Percentiles rank a stretch among this genome's conserved stretches.
Evolutionary conservation across 768 basidiomycete genomes (phyloP).

Genomic region (Rhizopogon vulgaris): DNA sequence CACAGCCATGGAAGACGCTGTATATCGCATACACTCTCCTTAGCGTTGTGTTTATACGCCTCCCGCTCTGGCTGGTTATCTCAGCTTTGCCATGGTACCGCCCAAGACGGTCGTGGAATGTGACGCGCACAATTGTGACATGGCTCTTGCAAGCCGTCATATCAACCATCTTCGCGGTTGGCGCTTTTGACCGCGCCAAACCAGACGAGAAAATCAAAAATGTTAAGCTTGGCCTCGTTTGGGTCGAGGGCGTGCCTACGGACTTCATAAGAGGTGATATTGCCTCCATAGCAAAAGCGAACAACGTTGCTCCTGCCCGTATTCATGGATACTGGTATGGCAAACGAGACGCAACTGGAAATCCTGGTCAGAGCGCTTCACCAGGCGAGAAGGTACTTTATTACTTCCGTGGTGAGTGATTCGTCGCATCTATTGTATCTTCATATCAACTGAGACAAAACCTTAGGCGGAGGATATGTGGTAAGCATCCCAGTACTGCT

Average conservation of each 20-base stretch:
- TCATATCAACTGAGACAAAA: background rate
- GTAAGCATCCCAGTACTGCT: background rate
- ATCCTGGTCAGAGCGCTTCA: conserved; percentile 9
- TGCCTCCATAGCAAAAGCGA: background rate
- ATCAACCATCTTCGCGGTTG: background rate
- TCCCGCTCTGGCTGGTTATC: conserved; percentile 13
- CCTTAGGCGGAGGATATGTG: conserved; percentile 4
- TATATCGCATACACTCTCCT: conserved; percentile 5
- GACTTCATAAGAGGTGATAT: background rate
- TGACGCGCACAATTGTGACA: conserved; percentile 31
- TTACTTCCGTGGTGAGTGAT: background rate
- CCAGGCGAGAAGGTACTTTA: conserved; percentile 16
- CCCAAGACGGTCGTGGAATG: conserved; percentile 33
- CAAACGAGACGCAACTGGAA: conserved; percentile 1
- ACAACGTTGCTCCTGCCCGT: conserved; percentile 13
- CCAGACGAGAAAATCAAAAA: background rate
- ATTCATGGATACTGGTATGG: conserved; percentile 26
- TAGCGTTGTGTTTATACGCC: conserved; percentile 8
- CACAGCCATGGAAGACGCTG: conserved; percentile 13
- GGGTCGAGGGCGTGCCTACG: conserved; percentile 1
- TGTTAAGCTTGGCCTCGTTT: background rate
- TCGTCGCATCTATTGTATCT: too few species aligned
- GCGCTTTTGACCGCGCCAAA: background rate
- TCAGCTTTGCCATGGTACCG: conserved; percentile 12
- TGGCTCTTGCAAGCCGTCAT: background rate